Base-by-base conservation (phyloP, 495 filamentous ascomycete genomes). In the Hypoxylon subgilvum region DNA sequence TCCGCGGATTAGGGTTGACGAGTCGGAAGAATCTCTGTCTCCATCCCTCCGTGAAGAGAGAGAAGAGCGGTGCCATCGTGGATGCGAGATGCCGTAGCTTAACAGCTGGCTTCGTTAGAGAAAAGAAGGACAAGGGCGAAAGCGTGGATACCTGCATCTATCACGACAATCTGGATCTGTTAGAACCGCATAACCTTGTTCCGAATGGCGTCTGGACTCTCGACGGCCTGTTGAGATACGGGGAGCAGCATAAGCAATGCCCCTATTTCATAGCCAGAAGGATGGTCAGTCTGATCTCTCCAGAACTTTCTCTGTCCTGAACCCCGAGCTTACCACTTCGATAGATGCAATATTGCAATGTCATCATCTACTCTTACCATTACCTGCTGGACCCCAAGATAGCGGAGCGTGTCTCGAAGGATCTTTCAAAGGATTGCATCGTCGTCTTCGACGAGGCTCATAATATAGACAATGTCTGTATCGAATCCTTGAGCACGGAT, bases 381-480 rank as follows among this genome's bases (percentile, higher is more conserved):
- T 99, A 98, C 67, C 85, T 99, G 3, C 81, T 99, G 1, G 94
- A 99, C 67, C 94, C 94, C 6, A 97, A 99, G 74, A 99, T 99
- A 63, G 92, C 94, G 17, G 94, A 99, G 69, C 81, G 94, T 43
- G 94, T 99, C 2, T 97, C 95, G 1, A 91, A 89, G 70, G 93
- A 99, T 65, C 81, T 99, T 4, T 96, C 94, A 4, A 97, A 96
- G 56, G 94, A 99, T 69, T 96, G 92, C 68, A 99, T 99, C 21
- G 90, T 99, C 12, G 95, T 99, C 10, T 99, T 99, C 62, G 94
- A 99, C 68, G 94, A 99, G 65, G 94, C 94, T 14, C 94, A 99
- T 73, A 99, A 99, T 58, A 99, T 99, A 64, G 94, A 99, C 79
- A 99, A 99, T 71, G 94, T 99, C 43, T 97, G 95, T 70, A 99